A percentile compares a stretch with the other conserved stretches of the same genome.
These are phyloP conservation scores for Rhynchosporium graminicola DNA, from an alignment of 2,329 filamentous ascomycete species.

Conservation along the genomic window DNA sequence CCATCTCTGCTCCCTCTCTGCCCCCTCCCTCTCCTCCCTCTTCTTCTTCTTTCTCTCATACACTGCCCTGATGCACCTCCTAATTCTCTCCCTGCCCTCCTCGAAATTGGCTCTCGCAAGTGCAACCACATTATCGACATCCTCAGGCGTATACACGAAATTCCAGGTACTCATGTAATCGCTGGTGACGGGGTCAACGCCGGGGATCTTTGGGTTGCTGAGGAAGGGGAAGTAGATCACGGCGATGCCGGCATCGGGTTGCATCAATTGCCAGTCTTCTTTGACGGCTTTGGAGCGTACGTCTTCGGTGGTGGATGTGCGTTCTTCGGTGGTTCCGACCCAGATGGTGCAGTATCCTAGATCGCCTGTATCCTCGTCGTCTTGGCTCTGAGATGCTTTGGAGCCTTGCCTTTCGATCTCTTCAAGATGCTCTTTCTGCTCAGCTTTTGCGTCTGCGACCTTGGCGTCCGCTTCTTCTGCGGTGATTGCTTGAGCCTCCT, in stretches of 20 bases:
- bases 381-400: slow-evolving; percentile 24
- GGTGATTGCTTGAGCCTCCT: slow-evolving; percentile 62
- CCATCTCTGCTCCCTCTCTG: slow-evolving; percentile 44
- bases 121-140: slow-evolving; percentile 81
- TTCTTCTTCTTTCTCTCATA: slow-evolving; percentile 85
- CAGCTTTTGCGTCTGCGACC: slow-evolving; percentile 58
- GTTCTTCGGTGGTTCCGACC: slow-evolving; percentile 83
- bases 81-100: slow-evolving; percentile 78
- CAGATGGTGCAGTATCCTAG: slow-evolving; percentile 93
- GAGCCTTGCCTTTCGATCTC: slow-evolving; percentile 36
- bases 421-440: slow-evolving; percentile 45
- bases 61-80: slow-evolving; percentile 77
- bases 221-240: slow-evolving; percentile 91
- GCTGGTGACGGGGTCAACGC: slow-evolving; percentile 77
- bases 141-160: slow-evolving; percentile 89
- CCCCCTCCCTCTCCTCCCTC: slow-evolving; percentile 56
- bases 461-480: slow-evolving; percentile 61
- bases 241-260: slow-evolving; percentile 79
- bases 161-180: slow-evolving; percentile 98
- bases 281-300: slow-evolving; percentile 49
- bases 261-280: slow-evolving; percentile 70
- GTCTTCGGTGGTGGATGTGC: slow-evolving; percentile 56
- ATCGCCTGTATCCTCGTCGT: slow-evolving; percentile 53
- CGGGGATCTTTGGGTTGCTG: slow-evolving; percentile 75
- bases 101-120: slow-evolving; percentile 85